Evolutionary conservation across 305 asterid genomes (phyloP), one percentile per base, ranked within the genome.

Genomic region (Solanum hybrid): DNA sequence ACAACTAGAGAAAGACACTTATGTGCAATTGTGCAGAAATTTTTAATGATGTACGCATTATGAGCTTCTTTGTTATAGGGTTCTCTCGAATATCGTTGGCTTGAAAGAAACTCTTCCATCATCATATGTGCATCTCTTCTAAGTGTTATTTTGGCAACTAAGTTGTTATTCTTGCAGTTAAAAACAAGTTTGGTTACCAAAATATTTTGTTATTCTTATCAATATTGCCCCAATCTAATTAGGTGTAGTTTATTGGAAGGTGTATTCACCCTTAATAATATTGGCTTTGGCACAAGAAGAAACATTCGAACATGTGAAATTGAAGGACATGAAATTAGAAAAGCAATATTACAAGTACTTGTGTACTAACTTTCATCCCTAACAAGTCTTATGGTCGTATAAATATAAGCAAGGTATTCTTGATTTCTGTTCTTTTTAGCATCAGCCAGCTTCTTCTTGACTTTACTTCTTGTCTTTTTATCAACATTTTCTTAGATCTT

Each of bases 401-500:
- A 57, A 57, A 57, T 6, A 57, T 3, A 57, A 57, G n/a, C 67
- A 57, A 57, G 67, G n/a, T 57, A 6, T 57, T 57, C 67, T 57
- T 57, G 67, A 57, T 57, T 57, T 57, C 10, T 57, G n/a, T 57
- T 57, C 10, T 57, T 18, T 57, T 57, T 57, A 57, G n/a, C n/a
- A 18, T 57, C 74, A 22, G 1, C 26, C 22, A 79, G 3, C 33
- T 79, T 79, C 57, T n/a, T 35, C 46, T 22, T 12, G 86, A 79
- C 86, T 79, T 79, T 36, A n/a, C 14, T 79, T 79, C 86, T 79
- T 64, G 75, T 82, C 35, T 82, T 69, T 40, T 14, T 67, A 35
- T 67, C 34, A 88, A 75, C 89, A 8, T 82, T 86, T 90, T 81
- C 92, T 26, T 94, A 96, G 98, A 90, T 92, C 96, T 74, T 91